Base-by-base conservation (phyloP, 805 yeast genomes). In the Candida coquimbonensis region DNA sequence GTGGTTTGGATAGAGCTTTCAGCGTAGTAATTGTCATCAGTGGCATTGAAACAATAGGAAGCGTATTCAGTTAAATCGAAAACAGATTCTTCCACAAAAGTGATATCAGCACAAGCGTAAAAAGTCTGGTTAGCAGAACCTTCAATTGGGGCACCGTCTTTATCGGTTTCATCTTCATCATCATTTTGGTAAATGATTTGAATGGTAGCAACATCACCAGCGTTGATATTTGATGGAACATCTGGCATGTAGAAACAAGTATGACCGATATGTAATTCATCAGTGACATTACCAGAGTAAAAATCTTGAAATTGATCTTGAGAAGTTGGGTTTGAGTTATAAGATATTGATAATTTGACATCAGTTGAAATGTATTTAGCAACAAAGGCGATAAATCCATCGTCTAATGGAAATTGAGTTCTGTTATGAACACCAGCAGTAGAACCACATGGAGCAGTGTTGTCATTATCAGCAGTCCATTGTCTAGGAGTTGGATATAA, bases 361-460 rank as follows among this genome's bases (percentile, higher is more conserved):
- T 62, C 57, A 68, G 72, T 71, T 4, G 68, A 55, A 47, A 58
- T 49, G 43, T 69, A 65, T 54, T 71, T 68, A 40, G 75, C 72
- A 40, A 72, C 70, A 45, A 72, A 60, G 13, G 76, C 69, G 43
- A 72, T 65, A 43, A 72, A 72, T 39, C 76, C 77, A 42, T 71
- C 72, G 50, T 68, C 73, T 44, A 72, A 53, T 36, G 77, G 75
- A 64, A 72, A 71, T 8, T 67, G 65, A 9, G 73, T 56, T 61
- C 77, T 69, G 59, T 70, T 68, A 21, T 47, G 45, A 16, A 59
- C 55, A 37, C 61, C 54, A 16, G 63, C 59, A 38, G 65, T 60
- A 7, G 73, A 62, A 41, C 77, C 77, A 59, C 77, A 72, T 49
- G 77, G 77, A 11, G 74, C 73, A 32, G 63, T 58, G 51, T 68